Evolutionary conservation across 257 asterid genomes (phyloP).

Genomic region (Solanum paucissectum): DNA sequence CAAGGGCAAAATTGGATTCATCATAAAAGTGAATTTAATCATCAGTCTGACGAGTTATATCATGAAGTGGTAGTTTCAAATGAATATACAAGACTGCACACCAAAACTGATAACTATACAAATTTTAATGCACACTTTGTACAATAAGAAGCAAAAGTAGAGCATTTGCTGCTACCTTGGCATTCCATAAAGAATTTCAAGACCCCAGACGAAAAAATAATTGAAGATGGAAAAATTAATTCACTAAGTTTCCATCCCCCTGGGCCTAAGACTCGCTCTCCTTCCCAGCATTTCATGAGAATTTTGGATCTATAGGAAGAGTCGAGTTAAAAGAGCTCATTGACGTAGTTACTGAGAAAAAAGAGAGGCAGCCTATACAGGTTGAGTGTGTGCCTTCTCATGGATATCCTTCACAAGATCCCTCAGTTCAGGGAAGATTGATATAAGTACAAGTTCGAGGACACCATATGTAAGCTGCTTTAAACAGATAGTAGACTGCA

Average conservation of each 20-base stretch:
- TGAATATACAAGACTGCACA: conserved; percentile 4
- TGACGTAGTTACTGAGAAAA: background rate
- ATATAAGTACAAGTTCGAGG: conserved; percentile 68
- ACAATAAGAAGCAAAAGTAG: conserved; percentile 16
- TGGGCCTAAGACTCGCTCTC: background rate
- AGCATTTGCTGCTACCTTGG: background rate
- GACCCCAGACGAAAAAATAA: background rate
- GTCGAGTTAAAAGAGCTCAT: background rate
- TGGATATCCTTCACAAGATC: conserved; percentile 67
- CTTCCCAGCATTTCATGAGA: background rate
- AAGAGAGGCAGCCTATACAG: conserved; percentile 11
- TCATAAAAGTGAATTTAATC: background rate
- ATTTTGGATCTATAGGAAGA: background rate
- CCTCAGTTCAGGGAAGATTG: conserved; percentile 74
- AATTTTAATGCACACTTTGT: conserved; percentile 20
- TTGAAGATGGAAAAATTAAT: background rate
- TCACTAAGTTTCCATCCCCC: background rate
- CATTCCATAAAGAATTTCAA: background rate
- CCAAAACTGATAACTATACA: conserved; percentile 17
- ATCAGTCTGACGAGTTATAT: background rate
- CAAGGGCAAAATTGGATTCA: background rate
- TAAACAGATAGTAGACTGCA: conserved; percentile 84
- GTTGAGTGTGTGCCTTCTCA: conserved; percentile 33
- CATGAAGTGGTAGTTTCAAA: background rate
- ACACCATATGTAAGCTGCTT: conserved; percentile 95